Evolutionary conservation across 768 basidiomycete genomes (phyloP).

Genomic region (Fomitopsis serialis): DNA sequence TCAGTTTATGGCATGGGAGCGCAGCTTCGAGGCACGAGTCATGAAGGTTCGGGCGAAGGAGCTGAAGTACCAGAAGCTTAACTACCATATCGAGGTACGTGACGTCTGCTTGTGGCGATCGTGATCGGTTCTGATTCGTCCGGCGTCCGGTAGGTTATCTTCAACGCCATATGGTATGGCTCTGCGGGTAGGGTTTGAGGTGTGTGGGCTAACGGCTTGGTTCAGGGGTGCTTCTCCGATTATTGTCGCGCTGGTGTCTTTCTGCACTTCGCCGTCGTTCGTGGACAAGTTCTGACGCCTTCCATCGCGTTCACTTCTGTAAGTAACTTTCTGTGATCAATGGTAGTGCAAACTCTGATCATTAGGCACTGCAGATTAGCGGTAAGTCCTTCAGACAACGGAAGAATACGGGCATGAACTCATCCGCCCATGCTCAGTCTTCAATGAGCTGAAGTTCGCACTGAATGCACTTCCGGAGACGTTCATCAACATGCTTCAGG

Average conservation of each 20-base stretch:
- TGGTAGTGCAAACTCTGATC: too few relatives aligned
- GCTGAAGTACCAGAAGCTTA: constrained; percentile 77
- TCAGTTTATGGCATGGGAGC: constrained; percentile 93
- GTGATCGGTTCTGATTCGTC: neutral
- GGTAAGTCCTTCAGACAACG: too few relatives aligned
- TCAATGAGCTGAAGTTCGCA: constrained; percentile 83
- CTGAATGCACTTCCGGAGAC: constrained; percentile 87
- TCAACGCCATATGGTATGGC: constrained; percentile 50
- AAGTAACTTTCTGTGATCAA: neutral
- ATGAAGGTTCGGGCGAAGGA: constrained; percentile 74
- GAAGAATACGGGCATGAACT: too few relatives aligned
- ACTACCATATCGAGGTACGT: constrained; percentile 77
- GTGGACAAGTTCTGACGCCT: constrained; percentile 66
- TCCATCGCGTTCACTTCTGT: constrained; percentile 75
- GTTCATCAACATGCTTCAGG: constrained; percentile 86
- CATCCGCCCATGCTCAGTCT: constrained; percentile 42
- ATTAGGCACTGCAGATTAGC: constrained; percentile 28
- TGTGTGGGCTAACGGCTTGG: neutral
- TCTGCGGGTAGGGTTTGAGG: neutral
- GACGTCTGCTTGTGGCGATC: neutral
- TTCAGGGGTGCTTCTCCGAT: constrained; percentile 40
- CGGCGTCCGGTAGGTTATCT: constrained; percentile 34
- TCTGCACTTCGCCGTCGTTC: constrained; percentile 66
- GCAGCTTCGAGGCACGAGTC: constrained; percentile 77
- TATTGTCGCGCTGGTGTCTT: constrained; percentile 44